These are phyloP conservation scores for Alternaria brassicae DNA, from an alignment of 2,329 filamentous ascomycete genomes.

Conservation along the genomic window DNA sequence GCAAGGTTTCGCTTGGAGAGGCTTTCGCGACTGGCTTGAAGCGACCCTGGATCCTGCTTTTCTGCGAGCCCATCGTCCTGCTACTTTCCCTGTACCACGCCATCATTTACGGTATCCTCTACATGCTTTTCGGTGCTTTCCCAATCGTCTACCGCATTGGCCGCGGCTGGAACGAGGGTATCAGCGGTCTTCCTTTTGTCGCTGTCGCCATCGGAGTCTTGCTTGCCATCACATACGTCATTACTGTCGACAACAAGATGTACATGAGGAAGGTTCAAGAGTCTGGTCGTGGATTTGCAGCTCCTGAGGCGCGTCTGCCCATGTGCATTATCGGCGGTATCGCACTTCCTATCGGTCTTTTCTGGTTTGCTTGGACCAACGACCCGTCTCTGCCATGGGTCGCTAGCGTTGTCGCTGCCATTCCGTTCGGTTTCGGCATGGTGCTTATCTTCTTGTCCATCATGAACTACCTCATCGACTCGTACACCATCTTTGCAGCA, in stretches of 20 bases:
- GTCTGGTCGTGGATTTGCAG: slow-evolving; percentile 61
- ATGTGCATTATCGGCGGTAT: slow-evolving; percentile 68
- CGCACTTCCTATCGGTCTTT: slow-evolving; percentile 61
- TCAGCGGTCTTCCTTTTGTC: slow-evolving; percentile 62
- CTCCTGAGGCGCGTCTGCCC: slow-evolving; percentile 71
- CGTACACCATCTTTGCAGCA: slow-evolving; percentile 76
- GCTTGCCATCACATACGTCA: slow-evolving; percentile 61
- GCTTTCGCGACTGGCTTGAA: slow-evolving; percentile 65
- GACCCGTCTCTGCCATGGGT: slow-evolving; percentile 64
- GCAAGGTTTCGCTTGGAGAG: slow-evolving; percentile 53
- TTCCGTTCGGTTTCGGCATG: slow-evolving; percentile 65
- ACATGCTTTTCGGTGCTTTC: slow-evolving; percentile 59
- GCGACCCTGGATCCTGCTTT: slow-evolving; percentile 73
- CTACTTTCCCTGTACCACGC: slow-evolving; percentile 68
- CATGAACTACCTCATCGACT: slow-evolving; percentile 54
- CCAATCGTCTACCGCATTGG: slow-evolving; percentile 67
- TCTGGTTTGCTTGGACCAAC: slow-evolving; percentile 55
- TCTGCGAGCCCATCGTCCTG: slow-evolving; percentile 73
- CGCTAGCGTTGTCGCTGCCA: slow-evolving; percentile 59
- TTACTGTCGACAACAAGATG: slow-evolving; percentile 46
- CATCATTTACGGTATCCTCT: slow-evolving; percentile 60
- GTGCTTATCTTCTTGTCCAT: slow-evolving; percentile 69
- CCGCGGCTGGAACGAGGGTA: slow-evolving; percentile 48
- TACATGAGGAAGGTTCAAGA: slow-evolving; percentile 53
- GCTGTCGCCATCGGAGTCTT: slow-evolving; percentile 74